Base-by-base conservation (phyloP, 2,329 filamentous ascomycete species). In the Ophiostoma ulmi region DNA sequence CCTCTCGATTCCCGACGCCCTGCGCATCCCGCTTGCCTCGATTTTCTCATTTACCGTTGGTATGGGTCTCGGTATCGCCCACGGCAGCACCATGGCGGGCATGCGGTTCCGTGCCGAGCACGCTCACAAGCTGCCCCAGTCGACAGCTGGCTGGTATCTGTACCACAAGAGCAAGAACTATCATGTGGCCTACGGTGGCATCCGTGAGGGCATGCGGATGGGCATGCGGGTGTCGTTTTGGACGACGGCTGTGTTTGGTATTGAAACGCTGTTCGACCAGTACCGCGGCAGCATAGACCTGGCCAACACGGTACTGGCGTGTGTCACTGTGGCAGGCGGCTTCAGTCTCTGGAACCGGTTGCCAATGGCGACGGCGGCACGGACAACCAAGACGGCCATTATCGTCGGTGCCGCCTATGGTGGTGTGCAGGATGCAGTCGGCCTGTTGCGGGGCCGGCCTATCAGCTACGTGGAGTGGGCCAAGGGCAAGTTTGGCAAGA, bases 131-230 rank as follows among this genome's bases (percentile, higher is more conserved):
- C 88, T 97, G 73, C 95, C 95, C 26, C 89, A 87, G 3, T 90
- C 90, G 0, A 89, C 92, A 36, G 88, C 89, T 1, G 94, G 93
- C 22, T 99, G 95, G 95, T 99, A 94, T 78, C 87, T 98, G n/a
- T 99, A 99, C 80, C 94, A 98, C 83, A 97, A 97, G 81, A 92
- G 89, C 78, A 98, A 98, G 80, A 98, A 97, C 80, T 98, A 99
- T 82, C 88, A 93, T 76, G 86, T 91, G 69, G 89, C 92, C 76
- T 85, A 91, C 31, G 91, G 91, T 6, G 94, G 91, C 0, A 82
- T 96, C 22, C 87, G 87, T 69, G 93, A 97, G 76, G 95, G 93
- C 0, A 75, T 92, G 68, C 88, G 86, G 74, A 92, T 95, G 85
- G 93, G 91, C 1, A 78, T 82, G 41, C 88, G 86, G 75, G 84